These are phyloP conservation scores for Gymnopus androsaceus DNA, from an alignment of 1,284 basidiomycete species.

Conservation along the genomic window DNA sequence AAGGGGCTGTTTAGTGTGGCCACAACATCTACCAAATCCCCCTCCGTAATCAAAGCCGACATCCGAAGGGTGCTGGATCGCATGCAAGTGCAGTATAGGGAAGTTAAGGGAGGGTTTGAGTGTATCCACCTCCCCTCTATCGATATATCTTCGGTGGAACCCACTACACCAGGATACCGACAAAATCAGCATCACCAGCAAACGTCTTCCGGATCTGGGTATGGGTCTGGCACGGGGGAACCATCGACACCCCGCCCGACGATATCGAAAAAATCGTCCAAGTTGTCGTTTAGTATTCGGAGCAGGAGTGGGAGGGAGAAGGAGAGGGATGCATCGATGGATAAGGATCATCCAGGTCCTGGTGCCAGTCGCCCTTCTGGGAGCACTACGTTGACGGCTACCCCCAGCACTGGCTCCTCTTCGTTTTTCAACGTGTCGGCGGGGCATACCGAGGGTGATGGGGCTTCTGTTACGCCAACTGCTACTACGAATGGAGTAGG, in stretches of 20 bases:
- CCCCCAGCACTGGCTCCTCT: slow-evolving; percentile 72
- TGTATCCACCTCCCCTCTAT: slow-evolving; percentile 95
- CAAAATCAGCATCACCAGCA: slow-evolving; percentile 48
- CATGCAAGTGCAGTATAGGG: slow-evolving; percentile 92
- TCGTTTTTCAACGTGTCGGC: slow-evolving; percentile 78
- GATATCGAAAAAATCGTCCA: slow-evolving; percentile 73
- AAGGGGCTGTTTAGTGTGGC: slow-evolving; percentile 92
- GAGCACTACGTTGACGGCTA: slow-evolving; percentile 54
- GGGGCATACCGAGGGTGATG: slow-evolving; percentile 47
- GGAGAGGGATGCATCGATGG: slow-evolving; percentile 36
- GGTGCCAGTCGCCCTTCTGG: slow-evolving; percentile 48
- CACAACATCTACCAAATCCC: slow-evolving; percentile 91
- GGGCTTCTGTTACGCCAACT: slow-evolving; percentile 16
- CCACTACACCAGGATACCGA: slow-evolving; percentile 30
- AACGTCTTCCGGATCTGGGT: slow-evolving; percentile 48
- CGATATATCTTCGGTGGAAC: slow-evolving; percentile 74
- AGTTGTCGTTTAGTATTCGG: slow-evolving; percentile 58
- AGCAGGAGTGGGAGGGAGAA: slow-evolving; percentile 34
- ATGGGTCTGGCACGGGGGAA: slow-evolving; percentile 33
- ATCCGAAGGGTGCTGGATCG: slow-evolving; percentile 87
- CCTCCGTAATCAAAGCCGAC: slow-evolving; percentile 79
- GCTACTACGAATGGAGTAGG: slow-evolving; percentile 20
- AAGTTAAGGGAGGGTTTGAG: slow-evolving; percentile 91
- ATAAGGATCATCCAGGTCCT: slow-evolving; percentile 38
- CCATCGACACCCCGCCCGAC: slow-evolving; percentile 52